Percentiles rank a stretch among this genome's conserved stretches.
Conservation (phyloP, 2,329 filamentous ascomycete genomes). For the Aspergillus niger region DNA sequence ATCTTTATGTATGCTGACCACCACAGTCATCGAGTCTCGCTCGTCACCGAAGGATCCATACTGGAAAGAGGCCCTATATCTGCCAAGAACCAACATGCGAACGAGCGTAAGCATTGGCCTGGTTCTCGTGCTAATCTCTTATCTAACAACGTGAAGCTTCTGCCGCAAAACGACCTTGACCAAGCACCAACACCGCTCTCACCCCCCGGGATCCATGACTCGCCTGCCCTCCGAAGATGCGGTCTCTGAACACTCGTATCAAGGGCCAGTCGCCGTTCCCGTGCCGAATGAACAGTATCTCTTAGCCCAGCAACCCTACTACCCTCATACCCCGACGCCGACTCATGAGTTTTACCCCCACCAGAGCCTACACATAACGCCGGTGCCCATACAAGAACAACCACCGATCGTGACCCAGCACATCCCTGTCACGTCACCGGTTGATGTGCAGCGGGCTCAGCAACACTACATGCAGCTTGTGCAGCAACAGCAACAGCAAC, state of each 20-base stretch:
- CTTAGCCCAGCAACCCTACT: conserved; percentile 39
- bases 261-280: conserved; percentile 31
- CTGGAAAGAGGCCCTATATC: conserved; percentile 44
- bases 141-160: conserved; percentile 30
- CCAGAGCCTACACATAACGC: conserved; percentile 34
- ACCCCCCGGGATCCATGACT: conserved; percentile 36
- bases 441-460: conserved; percentile 31
- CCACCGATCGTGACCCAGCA: conserved; percentile 34
- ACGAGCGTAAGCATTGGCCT: conserved; percentile 33
- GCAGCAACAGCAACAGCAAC: conserved; percentile 31
- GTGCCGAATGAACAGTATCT: conserved; percentile 39
- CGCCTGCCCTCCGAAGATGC: conserved; percentile 41
- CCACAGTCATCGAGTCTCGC: conserved; percentile 43
- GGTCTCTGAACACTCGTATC: conserved; percentile 41
- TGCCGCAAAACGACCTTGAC: conserved; percentile 46
- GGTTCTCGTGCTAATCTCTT: neutral
- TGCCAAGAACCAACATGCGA: conserved; percentile 45
- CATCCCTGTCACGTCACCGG: conserved; percentile 32
- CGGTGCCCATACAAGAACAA: conserved; percentile 34
- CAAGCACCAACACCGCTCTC: conserved; percentile 45
- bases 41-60: conserved; percentile 44
- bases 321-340: conserved; percentile 35
- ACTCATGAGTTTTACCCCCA: conserved; percentile 42
- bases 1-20: conserved; percentile 12
- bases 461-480: conserved; percentile 39